A percentile compares a stretch with the other conserved stretches of the same genome.
Conservation (phyloP, 345 rosid genomes). For the Hibiscus mutabilis region DNA sequence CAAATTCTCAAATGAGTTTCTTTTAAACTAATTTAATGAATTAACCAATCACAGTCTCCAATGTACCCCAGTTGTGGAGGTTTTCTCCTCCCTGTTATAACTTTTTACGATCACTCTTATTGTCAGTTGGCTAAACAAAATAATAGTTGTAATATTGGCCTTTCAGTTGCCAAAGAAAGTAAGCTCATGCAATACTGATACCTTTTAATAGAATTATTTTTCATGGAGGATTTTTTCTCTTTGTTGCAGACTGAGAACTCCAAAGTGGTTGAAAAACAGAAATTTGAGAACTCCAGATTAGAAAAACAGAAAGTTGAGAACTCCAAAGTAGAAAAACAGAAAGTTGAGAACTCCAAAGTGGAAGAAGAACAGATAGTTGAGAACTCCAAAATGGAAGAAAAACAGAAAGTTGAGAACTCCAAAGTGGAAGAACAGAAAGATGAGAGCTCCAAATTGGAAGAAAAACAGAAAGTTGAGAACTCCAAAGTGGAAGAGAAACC, state of each 20-base stretch:
- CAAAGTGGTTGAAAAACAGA: no score
- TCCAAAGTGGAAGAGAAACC: neutral
- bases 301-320: neutral
- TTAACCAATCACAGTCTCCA: neutral
- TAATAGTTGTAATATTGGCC: neutral
- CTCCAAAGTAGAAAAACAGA: constrained; percentile 11
- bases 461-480: no score
- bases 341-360: neutral
- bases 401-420: neutral
- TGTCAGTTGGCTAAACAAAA: neutral
- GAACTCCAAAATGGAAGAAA: no score
- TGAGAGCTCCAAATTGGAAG: neutral
- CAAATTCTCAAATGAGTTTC: neutral
- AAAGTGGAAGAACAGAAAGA: no score
- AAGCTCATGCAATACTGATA: neutral
- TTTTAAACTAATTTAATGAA: neutral
- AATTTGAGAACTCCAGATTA: no score
- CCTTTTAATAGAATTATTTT: neutral
- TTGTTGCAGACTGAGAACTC: constrained; percentile 5
- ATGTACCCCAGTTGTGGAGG: neutral
- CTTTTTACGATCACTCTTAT: neutral
- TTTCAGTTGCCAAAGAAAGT: neutral
- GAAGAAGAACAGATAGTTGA: constrained; percentile 19
- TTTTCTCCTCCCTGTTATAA: neutral
- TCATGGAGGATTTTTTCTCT: neutral